Percentiles rank a stretch among this genome's conserved stretches.
Conservation (phyloP, 352 stramenopile genomes). For the Albugo candida region DNA sequence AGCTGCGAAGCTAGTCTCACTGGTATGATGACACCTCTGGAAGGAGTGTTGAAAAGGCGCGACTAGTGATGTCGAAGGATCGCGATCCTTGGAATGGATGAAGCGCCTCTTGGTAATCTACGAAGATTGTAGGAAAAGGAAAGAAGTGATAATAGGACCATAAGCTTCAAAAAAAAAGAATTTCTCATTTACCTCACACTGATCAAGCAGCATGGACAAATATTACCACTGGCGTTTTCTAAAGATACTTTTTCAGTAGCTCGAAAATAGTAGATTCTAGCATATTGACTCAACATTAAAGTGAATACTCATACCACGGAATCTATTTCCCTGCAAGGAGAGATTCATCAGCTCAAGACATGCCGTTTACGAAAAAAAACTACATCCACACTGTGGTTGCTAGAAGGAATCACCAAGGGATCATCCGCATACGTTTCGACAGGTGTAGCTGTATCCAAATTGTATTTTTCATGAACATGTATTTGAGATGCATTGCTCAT, state of each 20-base stretch:
- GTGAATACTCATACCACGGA: conserved; percentile 11
- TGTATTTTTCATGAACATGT: neutral
- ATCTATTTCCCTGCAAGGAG: conserved; percentile 6
- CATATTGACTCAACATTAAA: conserved; percentile 3
- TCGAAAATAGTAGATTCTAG: conserved; percentile 6
- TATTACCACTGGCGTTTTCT: too few species aligned
- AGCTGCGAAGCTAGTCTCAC: too few species aligned
- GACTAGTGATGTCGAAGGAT: too few species aligned
- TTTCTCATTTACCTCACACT: too few species aligned
- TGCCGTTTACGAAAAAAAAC: conserved; percentile 5
- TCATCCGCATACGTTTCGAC: neutral
- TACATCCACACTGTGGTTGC: neutral
- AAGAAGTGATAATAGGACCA: too few species aligned
- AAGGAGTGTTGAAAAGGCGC: too few species aligned
- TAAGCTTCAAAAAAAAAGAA: too few species aligned
- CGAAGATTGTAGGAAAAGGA: too few species aligned
- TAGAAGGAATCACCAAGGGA: neutral
- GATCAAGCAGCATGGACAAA: too few species aligned
- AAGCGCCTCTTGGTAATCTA: too few species aligned
- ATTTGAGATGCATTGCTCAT: neutral
- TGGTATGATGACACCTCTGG: too few species aligned
- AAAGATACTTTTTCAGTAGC: conserved; percentile 8
- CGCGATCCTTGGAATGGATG: too few species aligned
- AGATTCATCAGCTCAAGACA: conserved; percentile 14
- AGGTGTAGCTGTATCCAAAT: neutral